Conservation (phyloP, 1,139 yeast genomes). For the Geotrichum macrosporum region DNA sequence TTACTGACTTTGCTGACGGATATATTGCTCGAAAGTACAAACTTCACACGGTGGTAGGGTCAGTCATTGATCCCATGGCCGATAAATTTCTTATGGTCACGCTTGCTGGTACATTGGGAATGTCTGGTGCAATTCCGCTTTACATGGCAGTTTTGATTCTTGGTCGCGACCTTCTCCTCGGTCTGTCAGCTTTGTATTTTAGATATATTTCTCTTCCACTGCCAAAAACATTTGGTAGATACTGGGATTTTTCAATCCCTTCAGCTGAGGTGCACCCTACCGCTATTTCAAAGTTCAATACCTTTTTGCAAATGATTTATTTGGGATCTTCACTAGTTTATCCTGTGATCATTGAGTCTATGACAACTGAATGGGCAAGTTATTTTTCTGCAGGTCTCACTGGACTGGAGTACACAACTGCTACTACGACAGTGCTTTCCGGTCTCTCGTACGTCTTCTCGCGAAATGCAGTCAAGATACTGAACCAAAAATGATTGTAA, state of each 20-base stretch:
- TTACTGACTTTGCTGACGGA: slow-evolving; percentile 91
- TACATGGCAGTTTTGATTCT: slow-evolving; percentile 68
- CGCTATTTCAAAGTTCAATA: slow-evolving; percentile 79
- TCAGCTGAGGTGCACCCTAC: slow-evolving; percentile 90
- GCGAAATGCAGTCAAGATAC: slow-evolving; percentile 89
- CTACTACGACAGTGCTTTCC: no score
- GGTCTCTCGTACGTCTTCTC: slow-evolving; percentile 98
- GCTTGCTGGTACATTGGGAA: slow-evolving; percentile 72
- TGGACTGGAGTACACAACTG: no score
- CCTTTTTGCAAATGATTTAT: slow-evolving; percentile 87
- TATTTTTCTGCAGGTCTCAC: no score
- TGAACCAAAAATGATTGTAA: slow-evolving; percentile 87
- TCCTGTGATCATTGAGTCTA: no score
- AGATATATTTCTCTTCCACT: slow-evolving; percentile 70
- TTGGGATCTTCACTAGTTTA: slow-evolving; percentile 68
- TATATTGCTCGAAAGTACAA: slow-evolving; percentile 77
- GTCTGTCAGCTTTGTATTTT: slow-evolving; percentile 67
- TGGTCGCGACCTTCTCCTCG: slow-evolving; percentile 78
- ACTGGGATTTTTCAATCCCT: slow-evolving; percentile 73
- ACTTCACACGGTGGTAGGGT: slow-evolving; percentile 77
- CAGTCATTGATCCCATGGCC: slow-evolving; percentile 91
- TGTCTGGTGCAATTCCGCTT: slow-evolving; percentile 54
- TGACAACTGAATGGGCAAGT: no score
- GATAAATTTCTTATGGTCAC: slow-evolving; percentile 88
- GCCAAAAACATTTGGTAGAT: slow-evolving; percentile 68